Evolutionary conservation across 306 rosid species (phyloP).

Genomic region (Neltuma alba): DNA sequence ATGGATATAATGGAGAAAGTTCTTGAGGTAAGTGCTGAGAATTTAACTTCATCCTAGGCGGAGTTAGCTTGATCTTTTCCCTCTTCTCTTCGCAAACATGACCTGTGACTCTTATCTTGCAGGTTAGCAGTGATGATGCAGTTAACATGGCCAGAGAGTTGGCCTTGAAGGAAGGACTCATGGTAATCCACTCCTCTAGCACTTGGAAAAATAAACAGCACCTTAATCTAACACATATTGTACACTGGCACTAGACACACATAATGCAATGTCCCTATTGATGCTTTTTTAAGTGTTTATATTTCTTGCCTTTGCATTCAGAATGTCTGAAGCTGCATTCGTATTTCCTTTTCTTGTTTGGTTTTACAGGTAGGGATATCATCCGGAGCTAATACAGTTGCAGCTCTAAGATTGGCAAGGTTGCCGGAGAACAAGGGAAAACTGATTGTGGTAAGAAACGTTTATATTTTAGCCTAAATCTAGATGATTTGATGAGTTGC

Average conservation of each 20-base stretch:
- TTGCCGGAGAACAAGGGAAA: conserved; percentile 94
- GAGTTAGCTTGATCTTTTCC: conserved; percentile 3
- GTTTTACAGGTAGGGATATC: conserved; percentile 90
- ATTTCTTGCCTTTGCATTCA: neutral
- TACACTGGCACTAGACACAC: neutral
- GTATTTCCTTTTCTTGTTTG: neutral
- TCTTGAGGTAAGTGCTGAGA: conserved; percentile 67
- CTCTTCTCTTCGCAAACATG: conserved; percentile 33
- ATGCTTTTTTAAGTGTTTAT: neutral
- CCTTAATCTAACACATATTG: neutral
- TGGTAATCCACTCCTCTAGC: conserved; percentile 54
- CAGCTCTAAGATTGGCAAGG: conserved; percentile 79
- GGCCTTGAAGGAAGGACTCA: conserved; percentile 90
- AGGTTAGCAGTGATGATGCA: conserved; percentile 94
- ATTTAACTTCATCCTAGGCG: conserved; percentile 16
- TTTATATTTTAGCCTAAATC: neutral
- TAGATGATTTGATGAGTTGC: neutral
- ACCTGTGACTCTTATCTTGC: conserved; percentile 27
- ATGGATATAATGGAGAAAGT: conserved; percentile 93
- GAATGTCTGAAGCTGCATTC: conserved; percentile 5
- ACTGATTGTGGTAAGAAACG: conserved; percentile 80
- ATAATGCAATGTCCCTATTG: neutral
- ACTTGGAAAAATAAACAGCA: neutral
- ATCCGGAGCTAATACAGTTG: conserved; percentile 93
- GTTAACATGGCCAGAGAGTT: conserved; percentile 90